phyloP scores from a whole-genome alignment of 306 rosid species.

The Cicer pinnatifidum region DNA sequence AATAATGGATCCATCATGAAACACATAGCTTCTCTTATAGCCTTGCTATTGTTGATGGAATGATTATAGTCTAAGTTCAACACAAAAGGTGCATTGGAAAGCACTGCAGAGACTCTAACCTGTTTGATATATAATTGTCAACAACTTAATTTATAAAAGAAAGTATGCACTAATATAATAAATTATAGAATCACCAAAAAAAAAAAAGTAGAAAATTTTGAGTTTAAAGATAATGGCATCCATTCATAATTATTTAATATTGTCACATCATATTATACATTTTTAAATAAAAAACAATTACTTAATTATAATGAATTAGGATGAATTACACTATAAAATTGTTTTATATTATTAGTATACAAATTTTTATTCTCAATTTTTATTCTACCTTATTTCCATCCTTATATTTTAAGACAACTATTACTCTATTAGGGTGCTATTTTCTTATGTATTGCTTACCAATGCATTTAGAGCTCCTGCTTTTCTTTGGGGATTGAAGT shows the following conservation, averaged over 20 bases:
- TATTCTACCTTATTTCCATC: neutral
- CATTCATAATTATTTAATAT: too few species aligned
- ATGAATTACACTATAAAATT: too few species aligned
- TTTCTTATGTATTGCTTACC: conserved; percentile 47
- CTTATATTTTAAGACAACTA: neutral
- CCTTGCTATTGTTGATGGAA: conserved; percentile 70
- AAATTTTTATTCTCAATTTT: too few species aligned
- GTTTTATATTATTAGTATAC: too few species aligned
- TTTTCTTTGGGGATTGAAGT: conserved; percentile 66
- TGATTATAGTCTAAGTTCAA: conserved; percentile 73
- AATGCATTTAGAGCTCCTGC: conserved; percentile 77
- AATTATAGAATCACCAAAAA: too few species aligned
- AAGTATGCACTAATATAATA: neutral
- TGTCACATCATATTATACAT: too few species aligned
- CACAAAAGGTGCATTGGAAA: conserved; percentile 69
- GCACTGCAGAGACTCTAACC: conserved; percentile 73
- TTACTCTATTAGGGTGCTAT: neutral
- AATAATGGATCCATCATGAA: conserved; percentile 76
- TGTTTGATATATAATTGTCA: conserved; percentile 41
- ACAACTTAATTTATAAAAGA: conserved; percentile 27
- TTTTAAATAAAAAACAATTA: too few species aligned
- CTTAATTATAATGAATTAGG: too few species aligned
- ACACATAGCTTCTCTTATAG: conserved; percentile 77
- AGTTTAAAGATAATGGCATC: too few species aligned
- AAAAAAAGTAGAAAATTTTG: too few species aligned